Conservation (phyloP, 176 grass and related monocot genomes). For the Aegilops speltoides region DNA sequence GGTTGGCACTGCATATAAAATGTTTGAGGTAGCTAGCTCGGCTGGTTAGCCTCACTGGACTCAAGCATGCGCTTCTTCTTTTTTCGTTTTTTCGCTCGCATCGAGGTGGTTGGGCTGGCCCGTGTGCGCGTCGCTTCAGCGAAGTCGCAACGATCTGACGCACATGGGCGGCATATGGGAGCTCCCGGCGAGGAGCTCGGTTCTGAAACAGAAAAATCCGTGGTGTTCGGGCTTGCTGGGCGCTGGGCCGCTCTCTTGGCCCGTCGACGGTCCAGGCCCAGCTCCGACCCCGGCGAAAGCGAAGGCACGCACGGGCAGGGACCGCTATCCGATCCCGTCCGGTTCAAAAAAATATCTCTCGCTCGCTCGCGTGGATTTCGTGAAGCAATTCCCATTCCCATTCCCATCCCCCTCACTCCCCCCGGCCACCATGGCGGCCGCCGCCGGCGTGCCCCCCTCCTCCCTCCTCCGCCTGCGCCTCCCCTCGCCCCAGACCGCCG, state of each 20-base stretch:
- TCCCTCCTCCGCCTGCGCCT: constrained; percentile 12
- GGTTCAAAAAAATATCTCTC: constrained; percentile 19
- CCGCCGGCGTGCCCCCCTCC: not conserved
- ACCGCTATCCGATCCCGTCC: not conserved
- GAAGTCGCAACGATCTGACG: too few relatives aligned
- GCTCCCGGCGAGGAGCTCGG: too few relatives aligned
- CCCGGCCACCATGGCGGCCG: constrained; percentile 26
- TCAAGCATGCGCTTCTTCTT: too few relatives aligned
- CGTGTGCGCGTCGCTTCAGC: too few relatives aligned
- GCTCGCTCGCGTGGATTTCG: constrained; percentile 4
- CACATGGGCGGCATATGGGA: too few relatives aligned
- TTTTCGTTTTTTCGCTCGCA: too few relatives aligned
- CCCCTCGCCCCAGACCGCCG: not conserved
- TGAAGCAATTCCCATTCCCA: not conserved
- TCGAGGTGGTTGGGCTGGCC: too few relatives aligned
- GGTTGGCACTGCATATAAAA: too few relatives aligned
- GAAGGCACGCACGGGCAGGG: not conserved
- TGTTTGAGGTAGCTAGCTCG: too few relatives aligned
- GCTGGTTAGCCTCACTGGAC: too few relatives aligned
- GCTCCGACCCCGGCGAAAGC: not conserved
- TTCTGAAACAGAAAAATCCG: not conserved
- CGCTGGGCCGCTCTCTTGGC: not conserved
- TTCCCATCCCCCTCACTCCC: not conserved
- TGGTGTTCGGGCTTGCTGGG: not conserved
- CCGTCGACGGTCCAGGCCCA: not conserved